Base-by-base conservation (phyloP, 192 early-diverging fungal genomes). In the Martensiomyces pterosporus region DNA sequence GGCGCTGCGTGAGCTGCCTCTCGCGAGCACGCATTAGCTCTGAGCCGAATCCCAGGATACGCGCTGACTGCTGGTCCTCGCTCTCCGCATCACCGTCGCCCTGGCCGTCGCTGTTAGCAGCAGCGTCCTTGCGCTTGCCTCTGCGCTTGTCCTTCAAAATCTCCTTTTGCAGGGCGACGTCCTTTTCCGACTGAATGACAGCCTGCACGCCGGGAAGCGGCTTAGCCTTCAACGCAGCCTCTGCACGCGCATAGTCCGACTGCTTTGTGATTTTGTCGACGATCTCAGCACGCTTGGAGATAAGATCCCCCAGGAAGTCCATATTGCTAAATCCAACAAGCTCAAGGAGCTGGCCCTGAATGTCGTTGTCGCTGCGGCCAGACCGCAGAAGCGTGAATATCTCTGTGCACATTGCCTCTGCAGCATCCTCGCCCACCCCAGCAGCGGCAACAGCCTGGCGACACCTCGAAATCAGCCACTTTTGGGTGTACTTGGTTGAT, bases 311-410 rank as follows among this genome's bases (percentile, higher is more conserved):
- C 18, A 75, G 55, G 38, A 68, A 64, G 21, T 75, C 72, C 45
- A 75, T 64, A 29, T 60, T 68, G 40, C 60, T 61, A 27, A 57
- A 75, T 5, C 72, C 72, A 9, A 75, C 72, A 3, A 75, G 53
- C 57, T 75, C 65, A 1, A 75, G 52, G 16, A 75, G 49, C 56
- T 52, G 60, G 10, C 61, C 57, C 47, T 75, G 72, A 13, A 68
- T 68, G 22, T 49, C 57, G 51, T 57, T 52, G 47, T 74, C 63
- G 47, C 45, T 47, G 55, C 58, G 43, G 35, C 46, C 59, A 3
- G 55, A 56, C 21, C 55, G 62, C 51, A 74, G 34, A 8, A 58
- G 17, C 4, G 47, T 39, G 19, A 66, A 57, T 2, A 66, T 16
- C 39, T 54, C 58, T 2, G 55, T 47, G 47, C 70, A 66, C 55